A percentile compares a stretch with the other conserved stretches of the same genome.
These are phyloP conservation scores for Zygnema cylindricum DNA, from an alignment of 139 green algal genomes.

Conservation along the genomic window DNA sequence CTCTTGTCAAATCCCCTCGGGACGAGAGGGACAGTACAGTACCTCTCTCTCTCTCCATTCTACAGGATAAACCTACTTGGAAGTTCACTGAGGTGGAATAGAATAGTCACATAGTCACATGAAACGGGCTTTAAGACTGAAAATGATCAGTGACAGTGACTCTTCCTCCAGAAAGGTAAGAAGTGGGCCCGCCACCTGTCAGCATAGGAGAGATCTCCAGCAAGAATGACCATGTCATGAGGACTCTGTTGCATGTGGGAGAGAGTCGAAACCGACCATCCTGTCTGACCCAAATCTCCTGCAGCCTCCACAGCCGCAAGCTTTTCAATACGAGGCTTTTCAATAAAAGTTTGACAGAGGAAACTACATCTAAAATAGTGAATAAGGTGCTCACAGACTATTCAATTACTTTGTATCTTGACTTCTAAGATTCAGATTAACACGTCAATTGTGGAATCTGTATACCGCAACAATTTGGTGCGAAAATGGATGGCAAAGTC, in stretches of 20 bases:
- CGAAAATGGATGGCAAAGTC: too few species aligned
- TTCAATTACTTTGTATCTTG: not conserved
- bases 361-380: not conserved
- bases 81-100: too few species aligned
- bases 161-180: too few species aligned
- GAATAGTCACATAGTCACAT: too few species aligned
- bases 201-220: conserved; percentile 82
- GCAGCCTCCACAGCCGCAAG: conserved; percentile 64
- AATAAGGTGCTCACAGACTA: not conserved
- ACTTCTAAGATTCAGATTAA: not conserved
- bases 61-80: too few species aligned
- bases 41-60: too few species aligned
- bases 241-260: conserved; percentile 65
- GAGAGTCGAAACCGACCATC: conserved; percentile 75
- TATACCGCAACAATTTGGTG: too few species aligned
- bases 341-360: not conserved
- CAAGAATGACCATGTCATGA: conserved; percentile 68
- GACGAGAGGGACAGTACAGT: not conserved
- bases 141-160: not conserved
- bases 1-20: not conserved
- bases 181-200: conserved; percentile 69
- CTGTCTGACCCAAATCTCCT: conserved; percentile 81
- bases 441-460: not conserved
- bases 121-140: not conserved
- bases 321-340: not conserved